A percentile compares a stretch with the other conserved stretches of the same genome.
Evolutionary conservation across 176 grass and related monocot species (phyloP).

Genomic region (Carex cristatella): DNA sequence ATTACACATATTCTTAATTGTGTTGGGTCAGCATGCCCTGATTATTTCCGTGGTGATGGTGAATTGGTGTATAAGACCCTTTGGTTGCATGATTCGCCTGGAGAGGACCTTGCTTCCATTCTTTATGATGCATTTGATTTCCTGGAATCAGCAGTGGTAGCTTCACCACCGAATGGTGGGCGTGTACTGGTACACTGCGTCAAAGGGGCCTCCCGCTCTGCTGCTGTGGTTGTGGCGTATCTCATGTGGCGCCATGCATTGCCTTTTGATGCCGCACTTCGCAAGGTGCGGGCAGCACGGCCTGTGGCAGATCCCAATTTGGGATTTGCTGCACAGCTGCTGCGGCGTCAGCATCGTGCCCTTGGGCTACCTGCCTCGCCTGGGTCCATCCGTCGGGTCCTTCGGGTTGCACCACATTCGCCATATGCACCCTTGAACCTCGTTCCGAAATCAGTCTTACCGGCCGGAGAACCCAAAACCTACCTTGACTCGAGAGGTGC

Average conservation of each 20-base stretch:
- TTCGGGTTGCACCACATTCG: slow-evolving; percentile 43
- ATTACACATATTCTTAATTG: slow-evolving; percentile 57
- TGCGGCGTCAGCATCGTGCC: slow-evolving; percentile 32
- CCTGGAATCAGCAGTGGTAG: slow-evolving; percentile 29
- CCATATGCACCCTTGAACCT: slow-evolving; percentile 40
- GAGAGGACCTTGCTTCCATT: slow-evolving; percentile 39
- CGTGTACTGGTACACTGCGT: slow-evolving; percentile 46
- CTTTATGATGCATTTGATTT: slow-evolving; percentile 54
- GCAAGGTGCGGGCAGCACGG: slow-evolving; percentile 27
- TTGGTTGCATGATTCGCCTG: slow-evolving; percentile 47
- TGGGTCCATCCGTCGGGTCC: slow-evolving; percentile 23
- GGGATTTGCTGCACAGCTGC: slow-evolving; percentile 46
- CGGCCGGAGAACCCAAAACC: background rate
- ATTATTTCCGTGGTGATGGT: slow-evolving; percentile 36
- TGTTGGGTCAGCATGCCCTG: slow-evolving; percentile 34
- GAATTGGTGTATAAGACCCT: slow-evolving; percentile 37
- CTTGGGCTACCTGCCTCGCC: slow-evolving; percentile 23
- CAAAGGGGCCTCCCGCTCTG: slow-evolving; percentile 38
- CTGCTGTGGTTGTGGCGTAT: slow-evolving; percentile 40
- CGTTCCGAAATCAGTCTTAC: slow-evolving; percentile 31
- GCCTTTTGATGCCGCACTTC: slow-evolving; percentile 37
- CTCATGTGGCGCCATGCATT: slow-evolving; percentile 48
- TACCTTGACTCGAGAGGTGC: slow-evolving; percentile 46
- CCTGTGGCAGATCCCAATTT: slow-evolving; percentile 41
- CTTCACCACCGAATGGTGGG: slow-evolving; percentile 18